phyloP scores from a whole-genome alignment of 208 protist genomes.

The Trypanosoma mega region DNA sequence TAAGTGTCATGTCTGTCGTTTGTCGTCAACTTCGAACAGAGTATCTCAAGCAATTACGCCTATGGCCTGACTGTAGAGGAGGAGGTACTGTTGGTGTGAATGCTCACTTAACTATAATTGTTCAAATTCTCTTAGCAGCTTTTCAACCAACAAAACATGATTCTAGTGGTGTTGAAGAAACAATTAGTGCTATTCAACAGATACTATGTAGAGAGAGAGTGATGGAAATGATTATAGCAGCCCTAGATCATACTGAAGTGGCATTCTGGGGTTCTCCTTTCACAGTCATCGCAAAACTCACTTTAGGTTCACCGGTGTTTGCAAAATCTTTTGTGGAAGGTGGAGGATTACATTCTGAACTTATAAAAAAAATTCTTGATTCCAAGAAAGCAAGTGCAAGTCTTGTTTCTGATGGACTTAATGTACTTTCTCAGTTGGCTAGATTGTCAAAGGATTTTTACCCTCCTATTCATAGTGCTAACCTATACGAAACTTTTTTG shows the following conservation, averaged over 20 bases:
- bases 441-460: constrained; percentile 88
- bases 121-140: constrained; percentile 72
- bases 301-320: constrained; percentile 73
- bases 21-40: constrained; percentile 69
- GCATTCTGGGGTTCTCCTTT: constrained; percentile 84
- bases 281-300: constrained; percentile 80
- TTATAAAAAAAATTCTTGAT: constrained; percentile 78
- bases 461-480: constrained; percentile 72
- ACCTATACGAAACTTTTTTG: constrained; percentile 70
- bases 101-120: constrained; percentile 73
- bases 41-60: constrained; percentile 73
- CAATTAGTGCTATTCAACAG: constrained; percentile 55
- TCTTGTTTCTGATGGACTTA: constrained; percentile 86
- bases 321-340: constrained; percentile 82
- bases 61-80: constrained; percentile 82
- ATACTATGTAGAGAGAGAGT: constrained; percentile 76
- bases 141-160: constrained; percentile 45
- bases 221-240: constrained; percentile 75
- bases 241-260: constrained; percentile 80
- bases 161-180: constrained; percentile 50
- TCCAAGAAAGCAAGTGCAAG: constrained; percentile 58
- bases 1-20: constrained; percentile 60
- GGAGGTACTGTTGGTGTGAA: constrained; percentile 79
- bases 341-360: constrained; percentile 71
- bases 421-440: constrained; percentile 91